phyloP scores from a whole-genome alignment of 129 eudicot genomes.

The Flaveria linearis region DNA sequence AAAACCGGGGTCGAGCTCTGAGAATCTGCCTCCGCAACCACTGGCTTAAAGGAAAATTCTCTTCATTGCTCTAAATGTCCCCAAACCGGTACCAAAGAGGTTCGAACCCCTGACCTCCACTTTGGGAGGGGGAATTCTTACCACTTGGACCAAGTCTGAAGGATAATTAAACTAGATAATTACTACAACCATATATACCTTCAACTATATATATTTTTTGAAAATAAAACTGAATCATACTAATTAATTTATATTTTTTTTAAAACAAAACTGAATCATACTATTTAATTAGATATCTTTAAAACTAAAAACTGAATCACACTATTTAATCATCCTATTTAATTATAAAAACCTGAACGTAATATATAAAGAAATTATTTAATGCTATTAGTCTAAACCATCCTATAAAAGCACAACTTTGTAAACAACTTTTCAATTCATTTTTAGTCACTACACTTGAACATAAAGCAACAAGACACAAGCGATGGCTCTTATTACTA shows the following conservation, averaged over 20 bases:
- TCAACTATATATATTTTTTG: too few species aligned
- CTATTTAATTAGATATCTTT: not conserved
- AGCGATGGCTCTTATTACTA: not conserved
- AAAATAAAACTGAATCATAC: not conserved
- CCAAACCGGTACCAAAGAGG: too few species aligned
- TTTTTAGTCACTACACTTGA: too few species aligned
- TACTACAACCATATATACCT: too few species aligned
- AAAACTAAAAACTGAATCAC: not conserved
- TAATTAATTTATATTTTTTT: not conserved
- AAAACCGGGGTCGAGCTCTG: too few species aligned
- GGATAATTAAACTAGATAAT: too few species aligned
- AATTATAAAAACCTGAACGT: not conserved
- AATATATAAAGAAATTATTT: not conserved
- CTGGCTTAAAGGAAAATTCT: too few species aligned
- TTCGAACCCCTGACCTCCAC: too few species aligned
- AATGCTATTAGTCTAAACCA: not conserved
- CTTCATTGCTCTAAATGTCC: too few species aligned
- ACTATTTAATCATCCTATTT: not conserved
- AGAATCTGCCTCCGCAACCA: too few species aligned
- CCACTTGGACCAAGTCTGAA: too few species aligned
- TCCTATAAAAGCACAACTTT: not conserved
- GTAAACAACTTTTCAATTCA: not conserved
- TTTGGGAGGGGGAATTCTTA: too few species aligned
- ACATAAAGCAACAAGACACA: not conserved
- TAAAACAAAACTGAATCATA: not conserved